Conservation (phyloP, 2,329 filamentous ascomycete genomes). For the Xylogone sp. region DNA sequence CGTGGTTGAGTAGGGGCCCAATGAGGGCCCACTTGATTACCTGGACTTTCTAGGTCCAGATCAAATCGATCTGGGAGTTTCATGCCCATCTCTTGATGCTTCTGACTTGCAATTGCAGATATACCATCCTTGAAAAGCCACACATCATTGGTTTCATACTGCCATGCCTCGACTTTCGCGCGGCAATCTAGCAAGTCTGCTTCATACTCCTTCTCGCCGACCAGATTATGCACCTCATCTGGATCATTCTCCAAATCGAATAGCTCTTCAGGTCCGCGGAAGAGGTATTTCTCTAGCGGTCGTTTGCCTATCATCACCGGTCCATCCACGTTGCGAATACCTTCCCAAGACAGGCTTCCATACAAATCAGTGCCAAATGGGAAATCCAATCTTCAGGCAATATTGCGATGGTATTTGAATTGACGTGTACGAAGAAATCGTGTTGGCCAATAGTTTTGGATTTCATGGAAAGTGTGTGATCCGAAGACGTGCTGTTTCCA, state of each 20-base stretch:
- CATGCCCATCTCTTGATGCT: no score
- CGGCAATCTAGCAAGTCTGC: conserved; percentile 29
- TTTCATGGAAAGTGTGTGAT: conserved; percentile 49
- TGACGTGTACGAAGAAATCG: conserved; percentile 37
- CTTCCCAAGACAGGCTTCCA: conserved; percentile 39
- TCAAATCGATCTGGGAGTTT: no score
- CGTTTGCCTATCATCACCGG: conserved; percentile 35
- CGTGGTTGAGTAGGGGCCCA: no score
- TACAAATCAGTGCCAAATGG: conserved; percentile 45
- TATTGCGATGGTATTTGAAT: conserved; percentile 50
- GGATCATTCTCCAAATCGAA: conserved; percentile 43
- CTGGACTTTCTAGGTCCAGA: no score
- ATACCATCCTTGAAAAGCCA: conserved; percentile 14
- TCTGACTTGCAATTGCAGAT: conserved; percentile 1
- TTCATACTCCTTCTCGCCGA: conserved; percentile 27
- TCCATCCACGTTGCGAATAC: conserved; percentile 33
- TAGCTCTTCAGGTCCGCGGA: conserved; percentile 39
- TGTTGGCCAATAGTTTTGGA: conserved; percentile 48
- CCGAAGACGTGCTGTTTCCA: conserved; percentile 39
- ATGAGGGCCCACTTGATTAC: no score
- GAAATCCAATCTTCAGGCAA: conserved; percentile 46
- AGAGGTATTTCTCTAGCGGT: conserved; percentile 38
- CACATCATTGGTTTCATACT: conserved; percentile 5
- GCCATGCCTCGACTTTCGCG: conserved; percentile 8
- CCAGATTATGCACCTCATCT: conserved; percentile 41